Base-by-base conservation (phyloP, 768 basidiomycete species). In the Tricholoma bakamatsutake region DNA sequence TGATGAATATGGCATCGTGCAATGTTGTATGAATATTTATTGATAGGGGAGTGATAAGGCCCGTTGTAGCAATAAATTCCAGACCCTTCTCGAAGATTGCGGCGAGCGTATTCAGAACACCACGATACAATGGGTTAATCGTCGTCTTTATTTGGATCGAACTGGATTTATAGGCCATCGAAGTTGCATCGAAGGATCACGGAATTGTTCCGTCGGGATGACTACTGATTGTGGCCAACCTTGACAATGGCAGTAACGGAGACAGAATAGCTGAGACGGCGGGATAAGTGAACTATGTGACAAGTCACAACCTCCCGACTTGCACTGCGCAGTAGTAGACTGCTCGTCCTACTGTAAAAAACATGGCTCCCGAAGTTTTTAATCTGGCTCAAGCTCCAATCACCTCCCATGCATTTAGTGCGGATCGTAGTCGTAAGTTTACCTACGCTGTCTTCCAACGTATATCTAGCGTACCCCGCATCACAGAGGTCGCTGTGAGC, bases 391-490 rank as follows among this genome's bases (percentile, higher is more conserved):
- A 91, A 64, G 81, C 81, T 0, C 93, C 95, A 30, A 80, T 99
- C 50, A 93, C 92, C 3, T 85, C 86, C 40, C 93, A 97, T 70
- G 81, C 92, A 1, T 98, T 98, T 81, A 95, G 85, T 64, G 85
- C 85, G 21, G 91, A 96, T 68, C 84, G 91, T 61, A 79, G 75
- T 58, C 88, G 96, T 98, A 62, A 71, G 91, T 80, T 28, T 10
- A 9, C 40, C 13, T 12, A 13, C 28, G 9, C 7, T 53, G 31
- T 24, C 10, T 5, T 9, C 10, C 47, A 35, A 39, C n/a, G 55
- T 59, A 33, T 18, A 43, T 27, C 51, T 53, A 11, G 61, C 46
- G 5, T 34, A n/a, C 48, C 27, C n/a, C 15, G 17, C 18, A 27
- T 21, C 48, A 18, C 70, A 98, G 97, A 93, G 76, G 78, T 98